A percentile compares a stretch with the other conserved stretches of the same genome.
Evolutionary conservation across 1,139 yeast species (phyloP).

Genomic region (Yamadazyma aaseri): DNA sequence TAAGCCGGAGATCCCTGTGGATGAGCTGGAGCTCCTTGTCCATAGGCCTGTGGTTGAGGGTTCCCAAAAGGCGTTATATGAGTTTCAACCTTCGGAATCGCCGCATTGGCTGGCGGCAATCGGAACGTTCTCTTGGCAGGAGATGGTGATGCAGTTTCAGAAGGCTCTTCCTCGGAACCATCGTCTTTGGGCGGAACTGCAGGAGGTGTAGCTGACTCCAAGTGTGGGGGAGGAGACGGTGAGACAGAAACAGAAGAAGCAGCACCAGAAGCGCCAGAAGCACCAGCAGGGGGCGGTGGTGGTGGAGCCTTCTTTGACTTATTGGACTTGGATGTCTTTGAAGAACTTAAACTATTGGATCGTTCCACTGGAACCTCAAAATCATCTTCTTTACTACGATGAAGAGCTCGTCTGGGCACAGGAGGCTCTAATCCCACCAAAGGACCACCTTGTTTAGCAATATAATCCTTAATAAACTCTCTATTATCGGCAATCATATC

Average conservation of each 20-base stretch:
- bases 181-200: conserved; percentile 14
- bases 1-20: not conserved
- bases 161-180: conserved; percentile 9
- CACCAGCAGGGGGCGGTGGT: conserved; percentile 41
- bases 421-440: conserved; percentile 86
- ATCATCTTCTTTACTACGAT: conserved; percentile 15
- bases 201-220: too few species aligned
- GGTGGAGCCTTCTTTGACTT: conserved; percentile 44
- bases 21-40: not conserved
- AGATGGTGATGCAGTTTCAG: conserved; percentile 1
- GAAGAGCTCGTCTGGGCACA: conserved; percentile 60
- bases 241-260: conserved; percentile 12
- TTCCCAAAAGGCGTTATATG: too few species aligned
- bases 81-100: conserved; percentile 31
- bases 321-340: conserved; percentile 6
- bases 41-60: conserved; percentile 8
- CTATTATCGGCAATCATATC: conserved; percentile 89
- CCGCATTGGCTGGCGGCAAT: conserved; percentile 27
- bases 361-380: conserved; percentile 9
- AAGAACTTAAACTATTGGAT: not conserved
- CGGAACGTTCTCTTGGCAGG: conserved; percentile 22
- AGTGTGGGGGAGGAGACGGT: conserved; percentile 14
- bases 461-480: conserved; percentile 76
- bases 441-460: conserved; percentile 77
- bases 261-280: conserved; percentile 15